These are phyloP conservation scores for Aspergillus quadricinctus DNA, from an alignment of 2,329 filamentous ascomycete species.

Conservation along the genomic window DNA sequence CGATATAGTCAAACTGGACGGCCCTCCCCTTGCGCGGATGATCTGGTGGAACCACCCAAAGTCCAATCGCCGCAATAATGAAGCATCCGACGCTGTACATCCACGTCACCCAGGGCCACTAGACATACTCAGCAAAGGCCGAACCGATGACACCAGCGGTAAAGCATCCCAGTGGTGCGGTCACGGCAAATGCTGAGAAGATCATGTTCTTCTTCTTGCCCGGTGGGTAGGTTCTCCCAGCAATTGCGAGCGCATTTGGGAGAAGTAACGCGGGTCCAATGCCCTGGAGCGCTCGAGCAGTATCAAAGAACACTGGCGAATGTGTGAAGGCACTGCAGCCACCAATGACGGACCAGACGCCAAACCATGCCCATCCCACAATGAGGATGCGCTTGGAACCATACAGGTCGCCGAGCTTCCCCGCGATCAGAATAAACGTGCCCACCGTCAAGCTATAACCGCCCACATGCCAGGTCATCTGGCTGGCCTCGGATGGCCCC, in stretches of 20 bases:
- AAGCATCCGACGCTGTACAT: conserved; percentile 40
- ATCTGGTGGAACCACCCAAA: conserved; percentile 17
- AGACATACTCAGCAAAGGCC: conserved; percentile 36
- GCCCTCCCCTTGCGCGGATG: background rate
- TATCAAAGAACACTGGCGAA: conserved; percentile 46
- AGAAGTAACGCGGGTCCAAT: conserved; percentile 58
- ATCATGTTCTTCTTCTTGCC: conserved; percentile 58
- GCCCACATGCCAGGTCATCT: background rate
- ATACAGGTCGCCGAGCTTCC: conserved; percentile 29
- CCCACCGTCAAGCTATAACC: background rate
- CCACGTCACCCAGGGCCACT: conserved; percentile 53
- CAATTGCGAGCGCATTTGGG: conserved; percentile 61
- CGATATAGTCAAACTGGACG: conserved; percentile 33
- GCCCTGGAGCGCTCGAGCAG: conserved; percentile 53
- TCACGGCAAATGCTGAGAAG: conserved; percentile 51
- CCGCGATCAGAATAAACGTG: background rate
- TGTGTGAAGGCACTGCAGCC: conserved; percentile 37
- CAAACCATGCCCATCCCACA: conserved; percentile 34
- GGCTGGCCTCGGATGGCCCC: background rate
- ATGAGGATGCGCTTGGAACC: conserved; percentile 35
- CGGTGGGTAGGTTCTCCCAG: conserved; percentile 55
- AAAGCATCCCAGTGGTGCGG: conserved; percentile 43
- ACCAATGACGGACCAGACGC: conserved; percentile 33
- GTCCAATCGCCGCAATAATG: conserved; percentile 31
- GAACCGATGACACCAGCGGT: conserved; percentile 38